Percentiles rank a stretch among this genome's conserved stretches.
These are phyloP conservation scores for Metschnikowia drakensbergensis DNA, from an alignment of 805 yeast species.

Conservation along the genomic window DNA sequence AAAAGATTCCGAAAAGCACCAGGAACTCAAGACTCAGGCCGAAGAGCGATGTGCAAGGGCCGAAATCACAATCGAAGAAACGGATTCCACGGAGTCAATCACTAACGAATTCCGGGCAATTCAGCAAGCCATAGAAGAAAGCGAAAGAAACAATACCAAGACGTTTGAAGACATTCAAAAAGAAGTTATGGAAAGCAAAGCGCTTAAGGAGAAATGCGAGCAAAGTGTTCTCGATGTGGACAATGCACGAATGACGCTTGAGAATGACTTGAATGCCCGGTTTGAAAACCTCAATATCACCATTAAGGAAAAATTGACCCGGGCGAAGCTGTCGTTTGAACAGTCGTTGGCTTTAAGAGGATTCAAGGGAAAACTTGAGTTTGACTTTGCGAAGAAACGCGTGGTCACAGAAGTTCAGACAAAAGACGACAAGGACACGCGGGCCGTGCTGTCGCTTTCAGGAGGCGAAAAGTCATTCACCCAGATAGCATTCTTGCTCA, in stretches of 20 bases:
- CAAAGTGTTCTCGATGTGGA: constrained; percentile 35
- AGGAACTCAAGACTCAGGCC: constrained; percentile 25
- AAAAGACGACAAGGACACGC: constrained; percentile 49
- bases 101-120: constrained; percentile 46
- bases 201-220: constrained; percentile 41
- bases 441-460: constrained; percentile 79
- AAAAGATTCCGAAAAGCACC: constrained; percentile 13
- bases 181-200: constrained; percentile 43
- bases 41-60: constrained; percentile 45
- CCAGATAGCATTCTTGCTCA: constrained; percentile 79
- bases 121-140: constrained; percentile 44
- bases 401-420: constrained; percentile 61
- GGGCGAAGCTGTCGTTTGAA: constrained; percentile 46
- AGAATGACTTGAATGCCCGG: constrained; percentile 30
- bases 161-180: constrained; percentile 52
- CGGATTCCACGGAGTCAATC: constrained; percentile 46
- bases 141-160: constrained; percentile 53
- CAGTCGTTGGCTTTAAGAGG: constrained; percentile 61
- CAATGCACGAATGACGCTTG: constrained; percentile 23
- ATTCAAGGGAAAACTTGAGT: constrained; percentile 66
- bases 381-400: constrained; percentile 52
- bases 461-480: constrained; percentile 97
- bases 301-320: constrained; percentile 26
- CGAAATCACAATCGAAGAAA: constrained; percentile 37
- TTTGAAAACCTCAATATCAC: constrained; percentile 33